Percentiles rank a stretch among this genome's conserved stretches.
Conservation (phyloP, 495 filamentous ascomycete species). For the Neurospora intermedia region DNA sequence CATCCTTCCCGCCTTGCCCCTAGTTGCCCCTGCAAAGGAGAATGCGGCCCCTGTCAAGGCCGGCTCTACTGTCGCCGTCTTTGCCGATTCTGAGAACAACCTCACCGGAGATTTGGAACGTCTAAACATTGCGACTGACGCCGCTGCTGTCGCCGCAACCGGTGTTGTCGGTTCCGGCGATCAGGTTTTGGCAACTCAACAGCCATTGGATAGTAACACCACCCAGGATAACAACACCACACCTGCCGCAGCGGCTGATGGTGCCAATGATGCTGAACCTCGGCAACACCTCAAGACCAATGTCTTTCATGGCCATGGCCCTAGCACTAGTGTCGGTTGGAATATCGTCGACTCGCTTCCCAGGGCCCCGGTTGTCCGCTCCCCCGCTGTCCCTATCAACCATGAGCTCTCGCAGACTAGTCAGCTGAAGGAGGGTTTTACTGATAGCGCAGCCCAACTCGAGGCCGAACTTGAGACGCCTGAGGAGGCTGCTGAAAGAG, state of each 20-base stretch:
- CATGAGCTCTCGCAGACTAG: constrained; percentile 19
- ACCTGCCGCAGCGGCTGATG: not conserved
- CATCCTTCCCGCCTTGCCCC: constrained; percentile 12
- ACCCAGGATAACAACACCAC: not conserved
- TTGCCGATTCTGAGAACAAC: not conserved
- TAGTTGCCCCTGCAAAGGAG: constrained; percentile 6
- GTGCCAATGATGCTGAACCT: not conserved
- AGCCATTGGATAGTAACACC: not conserved
- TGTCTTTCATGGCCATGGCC: not conserved
- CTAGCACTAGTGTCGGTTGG: not conserved
- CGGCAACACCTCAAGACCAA: not conserved
- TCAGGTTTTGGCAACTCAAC: not conserved
- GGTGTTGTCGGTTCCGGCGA: not conserved
- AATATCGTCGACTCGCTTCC: not conserved
- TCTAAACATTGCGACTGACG: not conserved
- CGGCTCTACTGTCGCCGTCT: not conserved
- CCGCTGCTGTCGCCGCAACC: not conserved
- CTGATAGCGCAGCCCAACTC: not conserved
- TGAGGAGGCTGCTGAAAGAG: constrained; percentile 22
- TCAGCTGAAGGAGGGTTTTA: constrained; percentile 14
- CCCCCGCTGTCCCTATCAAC: constrained; percentile 9
- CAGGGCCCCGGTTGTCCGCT: constrained; percentile 4
- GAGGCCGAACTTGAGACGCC: constrained; percentile 12
- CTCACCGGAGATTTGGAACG: not conserved
- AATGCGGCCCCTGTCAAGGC: not conserved